Base-by-base conservation (phyloP, 176 grass and related monocot species). In the Avena atlantica region DNA sequence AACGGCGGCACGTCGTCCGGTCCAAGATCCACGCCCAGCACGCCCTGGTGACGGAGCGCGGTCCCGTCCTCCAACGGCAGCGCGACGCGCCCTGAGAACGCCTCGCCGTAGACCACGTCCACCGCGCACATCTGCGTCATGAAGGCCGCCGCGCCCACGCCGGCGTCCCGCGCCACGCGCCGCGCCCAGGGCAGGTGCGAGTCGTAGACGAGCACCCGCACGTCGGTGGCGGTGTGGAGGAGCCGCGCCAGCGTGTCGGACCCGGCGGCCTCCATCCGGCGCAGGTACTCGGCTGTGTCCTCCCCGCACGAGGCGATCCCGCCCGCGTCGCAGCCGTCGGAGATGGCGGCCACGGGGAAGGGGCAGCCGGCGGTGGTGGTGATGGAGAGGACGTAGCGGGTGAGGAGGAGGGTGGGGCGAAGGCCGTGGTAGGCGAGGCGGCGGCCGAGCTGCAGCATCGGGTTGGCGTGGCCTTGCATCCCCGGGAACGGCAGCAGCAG, bases 381-480 rank as follows among this genome's bases (percentile, higher is more conserved):
- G 70, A 20, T 6, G 37, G 69, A 72, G 37, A 72, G 69, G 17
- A 25, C 62, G 24, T 25, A 12, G 12, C 62, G 62, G 5, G 62
- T 29, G 24, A 29, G 1, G 4, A 65, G 4, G 27, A 48, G 23
- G 1, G 19, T 87, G 12, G 79, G 86, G 70, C 59, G 70, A 49
- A 88, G 16, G 70, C 79, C 86, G 16, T 76, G 21, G 79, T 82
- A 57, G 1, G 86, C 79, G 0, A 88, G 86, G 34, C 79, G 79
- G 31, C 16, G 79, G 10, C 86, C 86, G 59, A 88, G 55, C 70
- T 88, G 13, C 14, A 82, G 47, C 86, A 88, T 74, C 59, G 86
- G 79, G 79, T 88, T 88, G 4, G 59, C 65, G 70, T 88, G 86
- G 48, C 86, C 86, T 60, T 82, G 86, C 48, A 34, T 59, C 2